Evolutionary conservation across 2,329 filamentous ascomycete genomes (phyloP).

Genomic region (Diatrype stigma): DNA sequence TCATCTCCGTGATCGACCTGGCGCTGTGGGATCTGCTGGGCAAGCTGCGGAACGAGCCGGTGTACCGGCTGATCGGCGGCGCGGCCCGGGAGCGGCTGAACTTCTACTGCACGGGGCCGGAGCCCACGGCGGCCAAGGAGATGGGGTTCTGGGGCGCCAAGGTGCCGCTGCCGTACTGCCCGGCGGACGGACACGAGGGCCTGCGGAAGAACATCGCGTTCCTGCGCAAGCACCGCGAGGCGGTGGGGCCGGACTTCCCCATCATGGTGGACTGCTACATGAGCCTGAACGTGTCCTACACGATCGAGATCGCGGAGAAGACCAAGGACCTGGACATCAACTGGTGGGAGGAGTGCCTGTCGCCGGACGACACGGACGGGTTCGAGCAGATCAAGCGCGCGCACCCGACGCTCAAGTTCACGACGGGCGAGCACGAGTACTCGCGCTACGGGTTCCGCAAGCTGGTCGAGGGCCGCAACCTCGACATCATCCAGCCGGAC

Average conservation of each 20-base stretch:
- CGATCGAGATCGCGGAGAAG: constrained; percentile 82
- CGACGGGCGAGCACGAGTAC: constrained; percentile 93
- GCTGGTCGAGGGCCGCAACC: constrained; percentile 82
- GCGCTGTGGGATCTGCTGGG: constrained; percentile 90
- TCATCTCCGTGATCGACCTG: constrained; percentile 92
- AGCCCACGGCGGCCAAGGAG: constrained; percentile 71
- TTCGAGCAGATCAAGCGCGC: constrained; percentile 87
- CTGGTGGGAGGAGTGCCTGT: constrained; percentile 96
- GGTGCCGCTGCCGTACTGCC: constrained; percentile 83
- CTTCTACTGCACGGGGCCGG: constrained; percentile 93
- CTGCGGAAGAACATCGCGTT: constrained; percentile 88
- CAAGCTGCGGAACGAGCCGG: constrained; percentile 86
- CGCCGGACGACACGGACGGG: constrained; percentile 87
- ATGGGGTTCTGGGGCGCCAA: constrained; percentile 93
- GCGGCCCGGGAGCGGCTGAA: constrained; percentile 78
- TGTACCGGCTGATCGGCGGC: constrained; percentile 91
- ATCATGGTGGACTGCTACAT: constrained; percentile 97
- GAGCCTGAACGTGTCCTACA: constrained; percentile 89
- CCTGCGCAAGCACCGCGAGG: constrained; percentile 76
- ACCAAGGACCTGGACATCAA: constrained; percentile 83
- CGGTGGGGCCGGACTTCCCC: constrained; percentile 84
- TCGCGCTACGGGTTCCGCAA: constrained; percentile 93
- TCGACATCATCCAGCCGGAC: constrained; percentile 92
- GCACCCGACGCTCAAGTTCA: constrained; percentile 88
- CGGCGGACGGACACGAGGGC: constrained; percentile 78